Conservation (phyloP, 202 grass and related monocot species). For the Musa balbisiana region DNA sequence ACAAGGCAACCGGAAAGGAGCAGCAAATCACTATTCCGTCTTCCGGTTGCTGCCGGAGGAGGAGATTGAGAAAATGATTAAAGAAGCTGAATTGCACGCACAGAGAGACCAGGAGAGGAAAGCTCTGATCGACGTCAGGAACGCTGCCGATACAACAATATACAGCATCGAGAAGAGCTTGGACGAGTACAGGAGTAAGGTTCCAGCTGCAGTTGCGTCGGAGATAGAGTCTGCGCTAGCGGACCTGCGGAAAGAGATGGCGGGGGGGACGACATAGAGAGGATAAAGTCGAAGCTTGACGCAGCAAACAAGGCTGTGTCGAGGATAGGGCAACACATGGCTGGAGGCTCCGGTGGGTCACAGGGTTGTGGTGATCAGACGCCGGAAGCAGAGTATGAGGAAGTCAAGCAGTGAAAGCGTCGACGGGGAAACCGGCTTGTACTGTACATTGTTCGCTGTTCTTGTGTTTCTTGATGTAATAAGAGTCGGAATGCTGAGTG, state of each 20-base stretch:
- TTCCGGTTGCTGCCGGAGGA: constrained; percentile 52
- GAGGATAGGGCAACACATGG: constrained; percentile 72
- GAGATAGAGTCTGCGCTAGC: constrained; percentile 55
- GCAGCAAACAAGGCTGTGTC: constrained; percentile 57
- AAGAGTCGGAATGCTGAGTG: too few relatives aligned
- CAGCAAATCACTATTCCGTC: constrained; percentile 65
- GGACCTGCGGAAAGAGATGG: constrained; percentile 53
- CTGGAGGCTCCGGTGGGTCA: constrained; percentile 33
- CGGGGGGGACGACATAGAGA: constrained; percentile 33
- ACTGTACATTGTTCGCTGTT: not conserved
- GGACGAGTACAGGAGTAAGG: constrained; percentile 54
- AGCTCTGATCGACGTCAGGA: constrained; percentile 55
- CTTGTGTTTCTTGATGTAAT: too few relatives aligned
- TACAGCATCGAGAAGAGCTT: constrained; percentile 71
- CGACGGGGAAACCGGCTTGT: not conserved
- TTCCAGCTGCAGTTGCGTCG: constrained; percentile 41
- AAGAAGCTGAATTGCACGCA: constrained; percentile 59
- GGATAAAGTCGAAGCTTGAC: constrained; percentile 55
- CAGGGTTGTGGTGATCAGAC: constrained; percentile 38
- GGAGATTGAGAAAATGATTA: constrained; percentile 67
- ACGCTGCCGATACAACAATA: constrained; percentile 49
- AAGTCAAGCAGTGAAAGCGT: constrained; percentile 34
- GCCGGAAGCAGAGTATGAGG: constrained; percentile 41
- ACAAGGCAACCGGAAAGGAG: constrained; percentile 57
- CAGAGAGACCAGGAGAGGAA: constrained; percentile 71